Evolutionary conservation across 305 asterid genomes (phyloP).

Genomic region (Rubia peregrina): DNA sequence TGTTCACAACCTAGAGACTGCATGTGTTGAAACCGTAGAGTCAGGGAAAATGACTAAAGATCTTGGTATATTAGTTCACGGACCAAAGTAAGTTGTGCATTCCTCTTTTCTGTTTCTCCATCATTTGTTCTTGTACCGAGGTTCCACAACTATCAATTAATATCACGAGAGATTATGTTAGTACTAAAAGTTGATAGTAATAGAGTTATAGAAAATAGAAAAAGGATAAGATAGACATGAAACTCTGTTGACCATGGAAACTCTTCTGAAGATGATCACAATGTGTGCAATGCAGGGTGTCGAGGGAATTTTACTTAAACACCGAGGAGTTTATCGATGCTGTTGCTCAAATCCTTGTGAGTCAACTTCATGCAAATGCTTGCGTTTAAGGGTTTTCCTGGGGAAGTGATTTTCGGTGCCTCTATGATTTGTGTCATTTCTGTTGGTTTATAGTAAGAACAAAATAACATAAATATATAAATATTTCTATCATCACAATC

Average conservation of each 20-base stretch:
- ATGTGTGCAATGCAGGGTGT: constrained; percentile 44
- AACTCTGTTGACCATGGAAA: background rate
- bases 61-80: constrained; percentile 70
- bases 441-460: too few relatives aligned
- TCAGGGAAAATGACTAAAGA: constrained; percentile 95
- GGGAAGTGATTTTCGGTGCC: background rate
- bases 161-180: background rate
- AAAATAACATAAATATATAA: too few relatives aligned
- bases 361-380: constrained; percentile 34
- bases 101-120: background rate
- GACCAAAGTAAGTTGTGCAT: constrained; percentile 61
- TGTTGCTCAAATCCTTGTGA: constrained; percentile 52
- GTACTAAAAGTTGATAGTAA: background rate
- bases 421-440: too few relatives aligned
- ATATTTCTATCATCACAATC: too few relatives aligned
- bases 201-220: too few relatives aligned
- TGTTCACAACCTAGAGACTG: constrained; percentile 63
- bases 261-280: constrained; percentile 18
- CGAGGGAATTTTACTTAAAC: constrained; percentile 67
- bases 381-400: constrained; percentile 21
- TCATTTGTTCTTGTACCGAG: background rate
- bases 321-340: constrained; percentile 76
- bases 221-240: too few relatives aligned
- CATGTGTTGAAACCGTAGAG: constrained; percentile 77
- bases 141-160: background rate